phyloP scores from a whole-genome alignment of 768 basidiomycete genomes.

The Boletus rex-veris region DNA sequence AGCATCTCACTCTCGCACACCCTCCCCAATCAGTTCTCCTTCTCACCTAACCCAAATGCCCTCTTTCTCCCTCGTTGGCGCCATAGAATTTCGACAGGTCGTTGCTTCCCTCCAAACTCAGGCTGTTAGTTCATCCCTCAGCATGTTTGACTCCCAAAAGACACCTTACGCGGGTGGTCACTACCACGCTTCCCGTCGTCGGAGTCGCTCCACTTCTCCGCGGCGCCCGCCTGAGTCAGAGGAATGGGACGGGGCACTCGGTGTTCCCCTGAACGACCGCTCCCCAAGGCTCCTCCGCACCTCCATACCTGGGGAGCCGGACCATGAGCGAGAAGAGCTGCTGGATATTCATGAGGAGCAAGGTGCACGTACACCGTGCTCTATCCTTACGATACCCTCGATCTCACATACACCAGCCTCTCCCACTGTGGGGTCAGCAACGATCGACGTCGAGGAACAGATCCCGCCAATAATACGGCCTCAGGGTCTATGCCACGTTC shows the following conservation, averaged over 20 bases:
- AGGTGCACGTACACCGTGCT: conserved; percentile 14
- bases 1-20: conserved; percentile 41
- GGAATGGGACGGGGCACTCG: conserved; percentile 51
- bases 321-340: conserved; percentile 2
- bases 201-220: conserved; percentile 31
- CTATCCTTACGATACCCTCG: conserved; percentile 44
- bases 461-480: conserved; percentile 38
- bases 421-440: conserved; percentile 37
- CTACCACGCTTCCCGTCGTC: conserved; percentile 47
- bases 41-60: conserved; percentile 54
- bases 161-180: conserved; percentile 77
- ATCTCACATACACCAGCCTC: conserved; percentile 56
- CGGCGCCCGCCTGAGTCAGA: conserved; percentile 31
- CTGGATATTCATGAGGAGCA: conserved; percentile 14
- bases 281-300: conserved; percentile 35
- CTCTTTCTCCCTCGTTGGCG: conserved; percentile 89
- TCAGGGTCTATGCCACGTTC: conserved; percentile 34
- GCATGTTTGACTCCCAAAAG: conserved; percentile 60
- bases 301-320: conserved; percentile 21
- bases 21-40: conserved; percentile 45
- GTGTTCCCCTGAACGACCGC: conserved; percentile 51
- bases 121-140: conserved; percentile 55
- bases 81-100: conserved; percentile 92
- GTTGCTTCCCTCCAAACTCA: conserved; percentile 76
- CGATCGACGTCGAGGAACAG: conserved; percentile 45